These are phyloP conservation scores for Cladophialophora psammophila DNA, from an alignment of 2,329 filamentous ascomycete genomes.

Conservation along the genomic window DNA sequence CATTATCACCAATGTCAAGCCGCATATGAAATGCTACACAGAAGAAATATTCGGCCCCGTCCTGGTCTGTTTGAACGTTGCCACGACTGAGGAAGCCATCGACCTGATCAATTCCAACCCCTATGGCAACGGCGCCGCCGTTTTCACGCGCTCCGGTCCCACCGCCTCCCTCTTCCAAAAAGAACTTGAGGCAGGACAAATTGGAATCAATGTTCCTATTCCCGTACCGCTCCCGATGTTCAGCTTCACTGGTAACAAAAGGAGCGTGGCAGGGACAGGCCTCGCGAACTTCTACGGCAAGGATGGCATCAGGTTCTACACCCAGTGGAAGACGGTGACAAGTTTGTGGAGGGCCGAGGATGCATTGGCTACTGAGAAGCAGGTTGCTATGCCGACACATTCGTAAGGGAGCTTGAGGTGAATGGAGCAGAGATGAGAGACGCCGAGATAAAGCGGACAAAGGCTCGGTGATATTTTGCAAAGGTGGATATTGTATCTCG, in stretches of 20 bases:
- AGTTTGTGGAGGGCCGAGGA: constrained; percentile 87
- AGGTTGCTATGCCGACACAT: constrained; percentile 85
- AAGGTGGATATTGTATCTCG: not conserved
- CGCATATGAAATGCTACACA: constrained; percentile 71
- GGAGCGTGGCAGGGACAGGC: constrained; percentile 87
- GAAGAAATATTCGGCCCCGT: constrained; percentile 74
- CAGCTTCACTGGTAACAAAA: constrained; percentile 77
- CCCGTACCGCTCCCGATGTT: constrained; percentile 70
- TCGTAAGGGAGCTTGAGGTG: constrained; percentile 30
- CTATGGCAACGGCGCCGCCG: constrained; percentile 68
- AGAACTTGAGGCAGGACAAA: constrained; percentile 70
- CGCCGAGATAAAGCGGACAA: not conserved
- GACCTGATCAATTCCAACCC: constrained; percentile 70
- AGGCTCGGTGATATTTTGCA: not conserved
- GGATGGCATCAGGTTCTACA: constrained; percentile 92
- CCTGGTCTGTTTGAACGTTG: constrained; percentile 67
- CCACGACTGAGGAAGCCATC: constrained; percentile 68
- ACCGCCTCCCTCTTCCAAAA: constrained; percentile 69
- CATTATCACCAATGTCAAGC: constrained; percentile 70
- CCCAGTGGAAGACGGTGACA: constrained; percentile 97
- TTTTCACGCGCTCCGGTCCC: constrained; percentile 69
- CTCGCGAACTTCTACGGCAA: constrained; percentile 95
- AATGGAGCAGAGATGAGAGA: constrained; percentile 1
- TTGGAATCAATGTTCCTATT: constrained; percentile 72
- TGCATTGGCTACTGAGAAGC: constrained; percentile 82